A percentile compares a stretch with the other conserved stretches of the same genome.
Conservation (phyloP, 2,329 filamentous ascomycete species). For the Penicillium sp. region DNA sequence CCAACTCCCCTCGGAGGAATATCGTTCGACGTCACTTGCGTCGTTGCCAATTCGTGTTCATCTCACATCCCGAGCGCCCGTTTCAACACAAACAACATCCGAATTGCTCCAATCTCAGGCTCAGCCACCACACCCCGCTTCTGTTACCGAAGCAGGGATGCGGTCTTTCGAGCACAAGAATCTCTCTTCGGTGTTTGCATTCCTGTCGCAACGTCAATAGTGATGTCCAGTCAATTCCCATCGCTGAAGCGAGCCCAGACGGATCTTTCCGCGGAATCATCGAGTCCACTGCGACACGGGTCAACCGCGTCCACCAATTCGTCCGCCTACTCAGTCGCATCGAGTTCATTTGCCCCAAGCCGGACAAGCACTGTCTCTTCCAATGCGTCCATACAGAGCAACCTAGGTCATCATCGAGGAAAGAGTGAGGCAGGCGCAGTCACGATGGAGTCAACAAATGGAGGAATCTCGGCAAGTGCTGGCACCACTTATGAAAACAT, state of each 20-base stretch:
- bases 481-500: constrained; percentile 69
- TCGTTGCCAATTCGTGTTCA: constrained; percentile 3
- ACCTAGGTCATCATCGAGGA: constrained; percentile 66
- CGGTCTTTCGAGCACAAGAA: constrained; percentile 34
- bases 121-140: constrained; percentile 22
- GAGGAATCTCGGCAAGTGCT: constrained; percentile 41
- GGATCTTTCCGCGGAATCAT: constrained; percentile 41
- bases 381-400: constrained; percentile 59
- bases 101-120: constrained; percentile 3
- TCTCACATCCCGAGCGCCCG: constrained; percentile 16
- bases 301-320: constrained; percentile 58
- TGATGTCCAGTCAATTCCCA: constrained; percentile 42
- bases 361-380: constrained; percentile 71
- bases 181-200: constrained; percentile 30
- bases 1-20: neutral
- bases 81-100: constrained; percentile 1
- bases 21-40: neutral
- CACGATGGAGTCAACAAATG: constrained; percentile 21
- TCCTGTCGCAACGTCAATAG: constrained; percentile 28
- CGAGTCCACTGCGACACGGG: constrained; percentile 53
- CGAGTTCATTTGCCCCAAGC: constrained; percentile 52
- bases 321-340: constrained; percentile 52
- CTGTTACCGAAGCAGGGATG: constrained; percentile 40
- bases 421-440: constrained; percentile 66
- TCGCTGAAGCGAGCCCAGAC: constrained; percentile 40